Evolutionary conservation across 2,329 filamentous ascomycete species (phyloP).

Genomic region (Rutstroemia sp.): DNA sequence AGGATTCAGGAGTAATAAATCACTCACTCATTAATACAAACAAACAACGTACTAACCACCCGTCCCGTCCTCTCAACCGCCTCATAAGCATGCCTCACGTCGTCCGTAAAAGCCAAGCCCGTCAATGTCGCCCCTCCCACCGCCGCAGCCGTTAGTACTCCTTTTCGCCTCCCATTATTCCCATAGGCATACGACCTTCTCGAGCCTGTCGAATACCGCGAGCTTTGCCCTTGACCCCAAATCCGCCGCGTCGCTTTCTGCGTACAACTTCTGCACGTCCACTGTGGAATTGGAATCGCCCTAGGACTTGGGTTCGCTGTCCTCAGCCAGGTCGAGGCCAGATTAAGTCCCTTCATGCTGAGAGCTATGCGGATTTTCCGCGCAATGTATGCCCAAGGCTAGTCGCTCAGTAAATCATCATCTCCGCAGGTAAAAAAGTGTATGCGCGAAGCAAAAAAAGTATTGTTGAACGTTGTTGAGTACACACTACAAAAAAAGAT

Average conservation of each 20-base stretch:
- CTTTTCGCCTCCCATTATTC: not conserved
- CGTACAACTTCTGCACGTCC: constrained; percentile 26
- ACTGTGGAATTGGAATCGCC: constrained; percentile 3
- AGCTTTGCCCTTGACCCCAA: not conserved
- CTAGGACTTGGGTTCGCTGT: constrained; percentile 3
- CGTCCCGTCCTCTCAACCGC: constrained; percentile 71
- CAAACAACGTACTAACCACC: constrained; percentile 64
- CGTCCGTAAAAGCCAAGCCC: constrained; percentile 49
- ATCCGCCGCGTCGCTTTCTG: not conserved
- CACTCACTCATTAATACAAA: constrained; percentile 87
- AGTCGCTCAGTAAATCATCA: not conserved
- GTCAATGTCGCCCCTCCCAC: constrained; percentile 21
- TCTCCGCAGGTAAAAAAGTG: not conserved
- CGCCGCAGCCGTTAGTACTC: constrained; percentile 15
- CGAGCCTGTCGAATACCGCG: constrained; percentile 3
- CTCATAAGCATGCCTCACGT: constrained; percentile 69
- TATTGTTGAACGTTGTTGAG: constrained; percentile 5
- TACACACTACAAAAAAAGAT: not conserved
- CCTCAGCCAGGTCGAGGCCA: constrained; percentile 12
- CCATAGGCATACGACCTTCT: constrained; percentile 7
- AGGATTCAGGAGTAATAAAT: not conserved
- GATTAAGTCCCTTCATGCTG: constrained; percentile 23
- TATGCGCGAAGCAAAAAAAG: constrained; percentile 1
- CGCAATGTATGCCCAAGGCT: not conserved
- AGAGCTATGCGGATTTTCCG: not conserved